Conservation (phyloP, 2,329 filamentous ascomycete genomes). For the Cyphellophora europaea region DNA sequence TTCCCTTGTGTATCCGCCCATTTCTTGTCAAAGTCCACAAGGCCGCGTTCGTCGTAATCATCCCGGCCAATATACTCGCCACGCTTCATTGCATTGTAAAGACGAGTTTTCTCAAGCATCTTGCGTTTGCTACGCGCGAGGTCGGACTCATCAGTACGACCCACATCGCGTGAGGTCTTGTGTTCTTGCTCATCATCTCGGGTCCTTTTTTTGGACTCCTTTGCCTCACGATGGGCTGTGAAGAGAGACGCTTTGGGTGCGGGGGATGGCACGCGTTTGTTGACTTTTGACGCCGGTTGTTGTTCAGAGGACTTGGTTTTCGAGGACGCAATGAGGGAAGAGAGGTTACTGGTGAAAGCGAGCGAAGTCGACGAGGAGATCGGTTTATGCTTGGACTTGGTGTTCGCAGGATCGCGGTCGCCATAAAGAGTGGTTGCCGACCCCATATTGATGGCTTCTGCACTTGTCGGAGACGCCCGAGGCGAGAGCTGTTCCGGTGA, state of each 20-base stretch:
- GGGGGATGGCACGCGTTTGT: slow-evolving; percentile 7
- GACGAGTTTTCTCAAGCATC: slow-evolving; percentile 81
- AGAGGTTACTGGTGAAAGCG: slow-evolving; percentile 81
- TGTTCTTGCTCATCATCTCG: slow-evolving; percentile 56
- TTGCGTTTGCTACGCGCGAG: slow-evolving; percentile 62
- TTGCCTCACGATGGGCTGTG: slow-evolving; percentile 54
- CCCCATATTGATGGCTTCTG: no score
- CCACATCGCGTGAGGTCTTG: slow-evolving; percentile 51
- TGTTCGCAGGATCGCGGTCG: slow-evolving; percentile 57
- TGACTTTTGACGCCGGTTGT: slow-evolving; percentile 19
- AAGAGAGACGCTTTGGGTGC: slow-evolving; percentile 50
- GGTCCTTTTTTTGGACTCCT: slow-evolving; percentile 53
- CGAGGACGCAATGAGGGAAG: slow-evolving; percentile 59
- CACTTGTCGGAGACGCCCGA: no score
- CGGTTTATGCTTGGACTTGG: slow-evolving; percentile 49
- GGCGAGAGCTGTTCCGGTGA: no score
- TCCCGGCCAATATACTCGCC: slow-evolving; percentile 60
- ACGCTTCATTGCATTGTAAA: slow-evolving; percentile 83
- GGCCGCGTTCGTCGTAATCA: slow-evolving; percentile 31
- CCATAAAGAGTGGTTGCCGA: slow-evolving; percentile 80
- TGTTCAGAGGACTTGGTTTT: slow-evolving; percentile 30
- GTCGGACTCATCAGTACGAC: slow-evolving; percentile 45
- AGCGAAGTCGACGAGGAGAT: slow-evolving; percentile 62
- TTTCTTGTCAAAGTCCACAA: slow-evolving; percentile 93
- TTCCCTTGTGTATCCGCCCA: slow-evolving; percentile 64